phyloP scores from a whole-genome alignment of 2,329 filamentous ascomycete genomes.

The Davidsoniella neocaledoniae region DNA sequence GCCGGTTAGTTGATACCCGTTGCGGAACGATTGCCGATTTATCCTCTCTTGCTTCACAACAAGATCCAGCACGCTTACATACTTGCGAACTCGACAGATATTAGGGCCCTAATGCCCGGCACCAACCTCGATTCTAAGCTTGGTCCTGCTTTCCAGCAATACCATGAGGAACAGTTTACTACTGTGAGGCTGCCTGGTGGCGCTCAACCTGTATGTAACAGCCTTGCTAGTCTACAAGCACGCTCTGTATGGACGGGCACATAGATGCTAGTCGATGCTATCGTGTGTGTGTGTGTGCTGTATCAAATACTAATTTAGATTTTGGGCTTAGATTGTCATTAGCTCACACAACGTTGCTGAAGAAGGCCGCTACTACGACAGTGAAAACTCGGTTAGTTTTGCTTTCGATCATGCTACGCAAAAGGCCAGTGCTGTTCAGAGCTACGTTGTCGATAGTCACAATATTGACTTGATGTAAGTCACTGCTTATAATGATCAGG shows the following conservation, averaged over 20 bases:
- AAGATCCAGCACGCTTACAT: constrained; percentile 1
- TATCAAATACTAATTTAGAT: not conserved
- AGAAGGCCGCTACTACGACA: constrained; percentile 73
- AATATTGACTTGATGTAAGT: constrained; percentile 67
- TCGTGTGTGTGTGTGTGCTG: too few relatives aligned
- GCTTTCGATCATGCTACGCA: constrained; percentile 67
- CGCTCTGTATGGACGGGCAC: too few relatives aligned
- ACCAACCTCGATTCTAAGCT: constrained; percentile 54
- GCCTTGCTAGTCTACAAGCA: too few relatives aligned
- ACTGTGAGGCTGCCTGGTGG: constrained; percentile 80
- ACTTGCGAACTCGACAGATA: constrained; percentile 39
- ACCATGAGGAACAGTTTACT: constrained; percentile 88
- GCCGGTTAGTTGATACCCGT: constrained; percentile 8
- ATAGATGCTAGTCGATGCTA: not conserved
- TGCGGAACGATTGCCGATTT: not conserved
- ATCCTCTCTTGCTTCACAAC: not conserved
- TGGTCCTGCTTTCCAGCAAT: constrained; percentile 71
- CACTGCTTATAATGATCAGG: not conserved
- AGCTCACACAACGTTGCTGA: constrained; percentile 74
- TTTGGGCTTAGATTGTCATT: constrained; percentile 48
- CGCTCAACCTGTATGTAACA: constrained; percentile 36
- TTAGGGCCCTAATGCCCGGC: constrained; percentile 67
- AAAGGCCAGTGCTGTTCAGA: constrained; percentile 72
- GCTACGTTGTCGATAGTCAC: constrained; percentile 57
- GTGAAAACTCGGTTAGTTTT: constrained; percentile 76